These are phyloP conservation scores for Vachellia pachyceras DNA, from an alignment of 306 rosid genomes.

Conservation along the genomic window DNA sequence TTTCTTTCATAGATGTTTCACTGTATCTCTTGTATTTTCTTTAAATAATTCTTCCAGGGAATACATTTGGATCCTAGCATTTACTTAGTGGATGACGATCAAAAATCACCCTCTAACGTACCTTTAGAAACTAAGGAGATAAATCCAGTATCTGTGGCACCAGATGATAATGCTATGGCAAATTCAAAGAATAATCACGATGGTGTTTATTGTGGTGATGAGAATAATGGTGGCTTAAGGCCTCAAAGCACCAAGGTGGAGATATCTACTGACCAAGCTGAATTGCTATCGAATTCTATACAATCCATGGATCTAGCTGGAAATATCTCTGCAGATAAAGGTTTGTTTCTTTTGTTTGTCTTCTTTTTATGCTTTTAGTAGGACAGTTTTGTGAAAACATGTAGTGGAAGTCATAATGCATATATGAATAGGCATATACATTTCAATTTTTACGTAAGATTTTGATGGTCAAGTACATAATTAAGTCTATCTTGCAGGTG, in stretches of 20 bases:
- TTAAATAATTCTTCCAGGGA: slow-evolving; percentile 59
- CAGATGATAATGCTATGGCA: slow-evolving; percentile 49
- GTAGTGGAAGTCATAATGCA: slow-evolving; percentile 16
- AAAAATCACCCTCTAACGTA: slow-evolving; percentile 54
- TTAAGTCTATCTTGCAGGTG: slow-evolving; percentile 58
- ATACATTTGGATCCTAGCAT: slow-evolving; percentile 97
- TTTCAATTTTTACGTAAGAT: slow-evolving; percentile 16
- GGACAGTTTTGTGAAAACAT: background rate
- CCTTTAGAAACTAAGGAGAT: slow-evolving; percentile 54
- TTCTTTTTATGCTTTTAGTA: slow-evolving; percentile 29
- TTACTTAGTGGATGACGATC: slow-evolving; percentile 91
- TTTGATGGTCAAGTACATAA: slow-evolving; percentile 23
- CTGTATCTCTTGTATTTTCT: background rate
- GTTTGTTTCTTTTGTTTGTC: slow-evolving; percentile 42
- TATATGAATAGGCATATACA: slow-evolving; percentile 15
- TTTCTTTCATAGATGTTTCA: slow-evolving; percentile 20
- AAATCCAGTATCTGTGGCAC: slow-evolving; percentile 42
- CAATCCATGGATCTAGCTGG: slow-evolving; percentile 50
- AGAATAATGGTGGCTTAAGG: slow-evolving; percentile 36
- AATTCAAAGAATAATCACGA: slow-evolving; percentile 45
- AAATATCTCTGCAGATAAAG: slow-evolving; percentile 53
- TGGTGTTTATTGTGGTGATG: slow-evolving; percentile 36
- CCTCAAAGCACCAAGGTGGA: slow-evolving; percentile 46
- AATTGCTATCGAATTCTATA: slow-evolving; percentile 49
- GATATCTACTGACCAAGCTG: slow-evolving; percentile 47